Base-by-base conservation (phyloP, 768 basidiomycete species). In the Boletus rubropictus region DNA sequence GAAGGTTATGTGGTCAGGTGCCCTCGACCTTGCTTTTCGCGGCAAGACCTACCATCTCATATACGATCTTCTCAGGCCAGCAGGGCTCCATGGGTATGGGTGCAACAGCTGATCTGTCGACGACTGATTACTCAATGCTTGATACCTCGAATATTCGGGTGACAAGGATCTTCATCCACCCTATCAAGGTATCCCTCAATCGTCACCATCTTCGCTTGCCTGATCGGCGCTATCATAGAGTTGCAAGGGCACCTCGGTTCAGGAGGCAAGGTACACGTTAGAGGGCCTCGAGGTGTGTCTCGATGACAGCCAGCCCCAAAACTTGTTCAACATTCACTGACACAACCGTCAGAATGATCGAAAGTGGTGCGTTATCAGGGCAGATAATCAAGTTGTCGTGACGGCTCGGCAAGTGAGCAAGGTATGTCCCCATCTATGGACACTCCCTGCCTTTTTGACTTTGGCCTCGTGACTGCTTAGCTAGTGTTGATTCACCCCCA, bases 381-480 rank as follows among this genome's bases (percentile, higher is more conserved):
- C 73, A 3, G 66, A 69, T 8, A 77, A 71, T 5, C 68, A 78
- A 36, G 57, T 59, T 4, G 72, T 86, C 20, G 68, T 89, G 35
- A 90, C 87, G 2, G 87, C 86, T 5, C 76, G 87, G 42, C 77
- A 81, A 46, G 63, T 78, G 28, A 53, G 77, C 21, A 81, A 81
- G 73, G 86, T 80, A 57, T 20, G 52, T 38, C 22, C 18, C 9
- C 2, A 28, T 37, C 27, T 17, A 5, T 40, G 7, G 22, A n/a
- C 14, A 12, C 21, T 39, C 10, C 20, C 33, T 29, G 7, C 27
- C 36, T 22, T 10, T 8, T 29, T 49, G 34, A 42, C 33, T 6
- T 8, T 11, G 20, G 45, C 40, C 36, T 47, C 46, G 22, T 48
- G 36, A 38, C 34, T 45, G 37, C 24, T 14, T 40, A 88, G 86